A percentile compares a stretch with the other conserved stretches of the same genome.
phyloP scores from a whole-genome alignment of 2,329 filamentous ascomycete genomes.

The Botrytis hyacinthi region DNA sequence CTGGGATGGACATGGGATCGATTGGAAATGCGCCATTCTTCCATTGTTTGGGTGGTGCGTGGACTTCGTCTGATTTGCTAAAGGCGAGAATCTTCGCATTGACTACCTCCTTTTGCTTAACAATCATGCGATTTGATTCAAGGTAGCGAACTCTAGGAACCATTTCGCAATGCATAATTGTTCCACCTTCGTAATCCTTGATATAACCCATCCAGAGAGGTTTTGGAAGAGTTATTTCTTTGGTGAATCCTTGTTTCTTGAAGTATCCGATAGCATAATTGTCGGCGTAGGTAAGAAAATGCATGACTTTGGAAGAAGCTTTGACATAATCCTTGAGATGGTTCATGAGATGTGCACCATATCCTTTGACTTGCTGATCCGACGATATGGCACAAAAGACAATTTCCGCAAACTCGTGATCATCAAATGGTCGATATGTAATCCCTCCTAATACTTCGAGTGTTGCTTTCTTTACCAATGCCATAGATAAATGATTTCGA shows the following conservation, averaged over 20 bases:
- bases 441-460: slow-evolving; percentile 96
- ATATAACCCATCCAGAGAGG: slow-evolving; percentile 99
- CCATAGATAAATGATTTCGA: slow-evolving; percentile 91
- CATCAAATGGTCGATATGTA: slow-evolving; percentile 91
- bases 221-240: slow-evolving; percentile 90
- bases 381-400: slow-evolving; percentile 98
- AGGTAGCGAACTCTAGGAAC: slow-evolving; percentile 91
- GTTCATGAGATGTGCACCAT: slow-evolving; percentile 96
- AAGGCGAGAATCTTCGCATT: slow-evolving; percentile 93
- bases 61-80: slow-evolving; percentile 82
- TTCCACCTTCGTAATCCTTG: slow-evolving; percentile 98
- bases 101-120: slow-evolving; percentile 95
- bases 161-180: slow-evolving; percentile 99
- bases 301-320: slow-evolving; percentile 94
- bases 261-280: slow-evolving; percentile 99
- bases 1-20: slow-evolving; percentile 80
- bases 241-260: slow-evolving; percentile 98
- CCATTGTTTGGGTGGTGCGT: slow-evolving; percentile 84
- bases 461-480: slow-evolving; percentile 87
- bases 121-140: slow-evolving; percentile 85
- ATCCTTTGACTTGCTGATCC: slow-evolving; percentile 98
- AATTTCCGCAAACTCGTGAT: slow-evolving; percentile 92
- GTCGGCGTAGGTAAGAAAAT: slow-evolving; percentile 97
- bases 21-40: slow-evolving; percentile 70
- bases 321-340: slow-evolving; percentile 98